Base-by-base conservation (phyloP, 1,284 basidiomycete species). In the Leccinum griseonigrum region DNA sequence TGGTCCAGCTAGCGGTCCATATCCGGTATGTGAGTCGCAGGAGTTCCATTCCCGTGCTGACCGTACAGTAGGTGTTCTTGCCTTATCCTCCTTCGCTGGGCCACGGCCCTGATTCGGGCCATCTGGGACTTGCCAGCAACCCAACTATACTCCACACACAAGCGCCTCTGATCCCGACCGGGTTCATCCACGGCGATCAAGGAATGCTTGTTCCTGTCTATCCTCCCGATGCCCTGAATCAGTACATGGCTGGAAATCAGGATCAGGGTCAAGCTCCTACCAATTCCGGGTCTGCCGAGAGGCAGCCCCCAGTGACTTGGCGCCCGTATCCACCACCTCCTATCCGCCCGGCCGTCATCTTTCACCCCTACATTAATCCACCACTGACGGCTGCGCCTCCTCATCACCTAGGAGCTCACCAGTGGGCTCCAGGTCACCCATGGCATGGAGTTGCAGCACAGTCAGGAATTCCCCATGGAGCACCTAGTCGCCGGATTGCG, bases 121-220 rank as follows among this genome's bases (percentile, higher is more conserved):
- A 57, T 68, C 53, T 62, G n/a, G 54, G 66, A 63, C 36, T 65
- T 40, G 36, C 56, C 71, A 71, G 52, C 43, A 66, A 67, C 57
- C 65, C 75, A 38, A 67, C 69, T 38, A 65, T 68, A 6, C 57
- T 73, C 58, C 71, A 73, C 48, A 63, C 74, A 34, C 85, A 86
- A 70, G 82, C 87, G 13, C 87, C 89, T 32, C 74, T 90, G 14
- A 76, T 81, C 46, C 84, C 89, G 2, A 83, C 86, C 0, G 87
- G 87, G 3, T 91, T 91, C 68, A 83, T 89, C 59, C 87, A 90
- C 64, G 84, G 86, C 56, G 86, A 89, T 59, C 85, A 88, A 59
- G 88, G 88, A 4, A 82, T 83, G 26, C 78, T 91, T 18, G 83
- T 90, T 57, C 83, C 90, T 16, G 81, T 90, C 31, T 91, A 91